phyloP scores from a whole-genome alignment of 306 rosid genomes.

The Medicago arabica region DNA sequence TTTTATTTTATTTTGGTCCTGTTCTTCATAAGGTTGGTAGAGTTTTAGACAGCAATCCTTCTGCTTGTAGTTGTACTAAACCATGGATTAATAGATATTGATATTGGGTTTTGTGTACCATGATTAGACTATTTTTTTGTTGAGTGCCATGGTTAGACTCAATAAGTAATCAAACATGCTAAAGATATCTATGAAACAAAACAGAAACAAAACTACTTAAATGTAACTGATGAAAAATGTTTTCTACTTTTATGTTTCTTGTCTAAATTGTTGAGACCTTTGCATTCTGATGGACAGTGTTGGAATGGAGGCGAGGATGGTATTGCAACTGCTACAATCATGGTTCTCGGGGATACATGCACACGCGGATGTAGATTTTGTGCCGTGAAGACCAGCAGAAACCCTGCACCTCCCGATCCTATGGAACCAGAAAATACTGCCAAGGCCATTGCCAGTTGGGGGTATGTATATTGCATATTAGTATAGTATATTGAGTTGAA shows the following conservation, averaged over 20 bases:
- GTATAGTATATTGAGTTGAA: not conserved
- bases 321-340: slow-evolving; percentile 91
- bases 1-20: not conserved
- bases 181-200: not conserved
- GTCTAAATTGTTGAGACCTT: slow-evolving; percentile 18
- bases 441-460: slow-evolving; percentile 90
- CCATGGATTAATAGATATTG: too few relatives aligned
- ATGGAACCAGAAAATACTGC: slow-evolving; percentile 92
- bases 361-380: slow-evolving; percentile 97
- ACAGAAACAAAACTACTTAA: not conserved
- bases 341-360: slow-evolving; percentile 97
- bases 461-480: slow-evolving; percentile 46
- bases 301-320: slow-evolving; percentile 99
- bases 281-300: slow-evolving; percentile 57
- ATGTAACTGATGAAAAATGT: not conserved
- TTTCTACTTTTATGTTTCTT: slow-evolving; percentile 2
- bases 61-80: too few relatives aligned
- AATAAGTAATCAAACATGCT: not conserved
- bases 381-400: slow-evolving; percentile 93
- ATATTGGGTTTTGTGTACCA: too few relatives aligned
- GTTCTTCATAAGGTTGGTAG: too few relatives aligned
- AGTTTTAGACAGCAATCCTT: too few relatives aligned
- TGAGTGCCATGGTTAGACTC: not conserved
- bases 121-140: too few relatives aligned
- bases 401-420: slow-evolving; percentile 94